These are phyloP conservation scores for Cordyceps pruinosa DNA, from an alignment of 2,329 filamentous ascomycete species.

Conservation along the genomic window DNA sequence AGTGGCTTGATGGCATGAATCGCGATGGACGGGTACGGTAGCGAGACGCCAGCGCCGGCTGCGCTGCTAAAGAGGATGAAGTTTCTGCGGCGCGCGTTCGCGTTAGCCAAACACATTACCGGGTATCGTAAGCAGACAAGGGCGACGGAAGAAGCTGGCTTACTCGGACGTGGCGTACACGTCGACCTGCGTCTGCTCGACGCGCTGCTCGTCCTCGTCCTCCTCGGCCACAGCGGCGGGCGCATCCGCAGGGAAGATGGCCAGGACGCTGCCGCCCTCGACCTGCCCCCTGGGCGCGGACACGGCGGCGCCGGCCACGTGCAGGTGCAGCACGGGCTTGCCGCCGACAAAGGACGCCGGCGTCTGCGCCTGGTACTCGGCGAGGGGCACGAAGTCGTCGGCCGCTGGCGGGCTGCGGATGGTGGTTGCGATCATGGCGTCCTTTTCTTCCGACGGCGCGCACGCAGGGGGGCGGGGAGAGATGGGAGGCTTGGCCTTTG, in stretches of 20 bases:
- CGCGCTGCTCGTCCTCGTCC: slow-evolving; percentile 26
- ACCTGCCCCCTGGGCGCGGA: slow-evolving; percentile 50
- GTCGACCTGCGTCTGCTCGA: slow-evolving; percentile 46
- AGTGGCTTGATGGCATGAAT: slow-evolving; percentile 67
- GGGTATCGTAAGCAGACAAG: too few species aligned
- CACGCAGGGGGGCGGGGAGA: too few species aligned
- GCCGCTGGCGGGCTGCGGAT: slow-evolving; percentile 50
- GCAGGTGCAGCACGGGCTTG: slow-evolving; percentile 64
- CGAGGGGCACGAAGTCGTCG: slow-evolving; percentile 56
- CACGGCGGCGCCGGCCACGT: slow-evolving; percentile 49
- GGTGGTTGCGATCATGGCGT: slow-evolving; percentile 45
- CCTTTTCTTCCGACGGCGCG: too few species aligned
- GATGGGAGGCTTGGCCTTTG: too few species aligned
- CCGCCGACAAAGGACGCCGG: slow-evolving; percentile 64
- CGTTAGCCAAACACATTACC: neutral
- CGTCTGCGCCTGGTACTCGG: slow-evolving; percentile 65
- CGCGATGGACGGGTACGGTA: slow-evolving; percentile 67
- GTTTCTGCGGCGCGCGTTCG: slow-evolving; percentile 19
- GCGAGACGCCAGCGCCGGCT: slow-evolving; percentile 53
- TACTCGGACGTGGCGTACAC: slow-evolving; percentile 55
- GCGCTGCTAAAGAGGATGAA: slow-evolving; percentile 58
- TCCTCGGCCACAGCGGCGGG: slow-evolving; percentile 25
- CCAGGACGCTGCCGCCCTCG: slow-evolving; percentile 38
- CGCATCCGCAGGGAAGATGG: slow-evolving; percentile 41
- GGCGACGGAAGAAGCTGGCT: too few species aligned